These are phyloP conservation scores for Neonectria hederae DNA, from an alignment of 2,329 filamentous ascomycete genomes.

Conservation along the genomic window DNA sequence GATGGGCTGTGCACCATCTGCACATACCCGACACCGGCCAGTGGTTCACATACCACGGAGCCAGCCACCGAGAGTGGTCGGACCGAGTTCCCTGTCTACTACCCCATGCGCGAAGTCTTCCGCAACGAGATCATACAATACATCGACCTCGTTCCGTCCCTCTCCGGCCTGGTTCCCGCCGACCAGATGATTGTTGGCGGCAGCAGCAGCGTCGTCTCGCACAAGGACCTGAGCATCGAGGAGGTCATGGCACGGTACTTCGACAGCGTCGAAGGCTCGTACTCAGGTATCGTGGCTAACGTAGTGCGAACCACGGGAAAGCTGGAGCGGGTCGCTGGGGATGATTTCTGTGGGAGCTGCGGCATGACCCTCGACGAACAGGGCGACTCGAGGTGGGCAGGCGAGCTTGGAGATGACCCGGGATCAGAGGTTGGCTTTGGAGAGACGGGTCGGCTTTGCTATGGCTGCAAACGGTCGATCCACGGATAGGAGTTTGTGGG, in stretches of 20 bases:
- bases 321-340: constrained; percentile 63
- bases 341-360: constrained; percentile 71
- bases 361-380: constrained; percentile 71
- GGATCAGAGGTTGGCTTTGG: constrained; percentile 31
- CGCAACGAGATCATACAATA: constrained; percentile 81
- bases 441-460: constrained; percentile 62
- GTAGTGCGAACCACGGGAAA: constrained; percentile 93
- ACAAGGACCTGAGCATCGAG: constrained; percentile 87
- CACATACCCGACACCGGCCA: constrained; percentile 41
- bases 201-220: constrained; percentile 61
- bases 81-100: constrained; percentile 65
- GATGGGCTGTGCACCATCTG: constrained; percentile 68
- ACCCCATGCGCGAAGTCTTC: constrained; percentile 86
- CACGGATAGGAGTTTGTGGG: constrained; percentile 52
- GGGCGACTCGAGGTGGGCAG: constrained; percentile 71
- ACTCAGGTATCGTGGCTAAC: constrained; percentile 92
- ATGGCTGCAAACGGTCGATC: constrained; percentile 76
- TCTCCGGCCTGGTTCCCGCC: constrained; percentile 59
- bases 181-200: constrained; percentile 41
- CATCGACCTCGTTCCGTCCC: constrained; percentile 61
- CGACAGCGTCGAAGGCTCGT: constrained; percentile 79
- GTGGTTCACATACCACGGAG: neutral
- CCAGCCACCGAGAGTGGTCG: constrained; percentile 26
- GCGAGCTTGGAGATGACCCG: constrained; percentile 62
- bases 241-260: constrained; percentile 92